Evolutionary conservation across 305 asterid genomes (phyloP), one percentile per base, ranked within the genome.

Genomic region (Ruellia speciosa): DNA sequence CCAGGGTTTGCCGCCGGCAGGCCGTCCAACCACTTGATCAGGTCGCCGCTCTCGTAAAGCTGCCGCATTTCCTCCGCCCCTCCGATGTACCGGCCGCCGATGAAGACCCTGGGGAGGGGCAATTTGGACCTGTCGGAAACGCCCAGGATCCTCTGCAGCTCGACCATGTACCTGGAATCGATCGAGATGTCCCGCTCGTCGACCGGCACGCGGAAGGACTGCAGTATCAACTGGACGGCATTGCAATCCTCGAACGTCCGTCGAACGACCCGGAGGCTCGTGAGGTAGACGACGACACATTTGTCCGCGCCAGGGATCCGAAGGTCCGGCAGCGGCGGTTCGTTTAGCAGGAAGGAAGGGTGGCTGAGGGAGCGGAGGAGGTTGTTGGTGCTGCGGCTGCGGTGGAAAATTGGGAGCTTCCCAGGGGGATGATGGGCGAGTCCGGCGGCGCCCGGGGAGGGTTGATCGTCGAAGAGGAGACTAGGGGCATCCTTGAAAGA

Each of bases 151-250:
- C 57, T 72, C 75, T 70, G 82, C 65, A 88, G 78, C 86, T 88
- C 97, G 54, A 66, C 82, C 87, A 72, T 68, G 79, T 77, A 89
- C 40, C 80, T 50, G 5, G 77, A 52, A 60, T 86, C 97, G 92
- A 89, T 89, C 4, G 95, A 79, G 14, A 89, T 76, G 70, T 89
- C 97, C 18, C 97, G 80, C 55, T 89, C 97, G 79, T 89, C 97
- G 55, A 86, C 66, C 33, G 76, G 66, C n/a, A 84, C 95, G 19
- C 89, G 81, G 75, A 86, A 79, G 51, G 79, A 66, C n/a, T 85
- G 86, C 20, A 86, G 70, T 19, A 89, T 84, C 14, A 84, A 48
- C 37, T 76, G 79, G 13, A 82, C 92, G 48, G 79, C 59, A 57
- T 75, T 84, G 77, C 97, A 88, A 35, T 83, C 95, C 75, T 84